Percentiles rank a stretch among this genome's conserved stretches.
phyloP scores from a whole-genome alignment of 2,329 filamentous ascomycete genomes.

The Colletotrichum filicis region DNA sequence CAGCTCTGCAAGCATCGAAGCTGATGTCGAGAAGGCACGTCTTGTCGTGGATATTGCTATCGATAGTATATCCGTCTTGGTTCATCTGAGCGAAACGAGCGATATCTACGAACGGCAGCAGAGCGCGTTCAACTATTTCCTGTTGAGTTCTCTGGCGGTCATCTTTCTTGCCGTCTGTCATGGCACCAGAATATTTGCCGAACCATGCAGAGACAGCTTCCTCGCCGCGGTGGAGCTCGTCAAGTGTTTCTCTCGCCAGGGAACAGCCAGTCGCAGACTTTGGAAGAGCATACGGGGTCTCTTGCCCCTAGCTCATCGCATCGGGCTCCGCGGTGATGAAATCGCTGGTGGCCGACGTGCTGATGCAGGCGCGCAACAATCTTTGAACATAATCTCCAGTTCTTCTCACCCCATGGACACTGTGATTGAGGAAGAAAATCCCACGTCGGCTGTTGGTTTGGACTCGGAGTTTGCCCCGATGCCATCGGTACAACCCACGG shows the following conservation, averaged over 20 bases:
- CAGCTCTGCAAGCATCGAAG: constrained; percentile 47
- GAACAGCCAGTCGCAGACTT: constrained; percentile 44
- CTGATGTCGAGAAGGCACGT: constrained; percentile 47
- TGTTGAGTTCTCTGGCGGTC: constrained; percentile 50
- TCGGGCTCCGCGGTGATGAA: constrained; percentile 38
- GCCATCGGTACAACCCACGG: neutral
- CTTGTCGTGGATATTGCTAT: constrained; percentile 51
- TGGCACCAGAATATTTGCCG: constrained; percentile 53
- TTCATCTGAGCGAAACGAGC: constrained; percentile 48
- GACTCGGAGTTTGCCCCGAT: neutral
- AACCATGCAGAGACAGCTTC: constrained; percentile 46
- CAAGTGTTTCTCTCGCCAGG: constrained; percentile 44
- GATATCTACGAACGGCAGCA: constrained; percentile 51
- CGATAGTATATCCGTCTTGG: constrained; percentile 47
- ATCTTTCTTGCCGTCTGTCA: constrained; percentile 57
- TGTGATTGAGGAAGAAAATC: neutral
- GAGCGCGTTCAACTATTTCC: constrained; percentile 53
- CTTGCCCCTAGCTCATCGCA: constrained; percentile 43
- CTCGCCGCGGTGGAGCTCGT: constrained; percentile 46
- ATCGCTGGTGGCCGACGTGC: neutral
- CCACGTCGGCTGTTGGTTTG: neutral
- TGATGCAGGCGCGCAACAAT: neutral
- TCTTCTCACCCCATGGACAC: constrained; percentile 11
- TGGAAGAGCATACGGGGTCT: constrained; percentile 50
- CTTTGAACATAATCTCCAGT: neutral